Evolutionary conservation across 2,329 filamentous ascomycete genomes (phyloP).

Genomic region (Drechslerella dactyloides): DNA sequence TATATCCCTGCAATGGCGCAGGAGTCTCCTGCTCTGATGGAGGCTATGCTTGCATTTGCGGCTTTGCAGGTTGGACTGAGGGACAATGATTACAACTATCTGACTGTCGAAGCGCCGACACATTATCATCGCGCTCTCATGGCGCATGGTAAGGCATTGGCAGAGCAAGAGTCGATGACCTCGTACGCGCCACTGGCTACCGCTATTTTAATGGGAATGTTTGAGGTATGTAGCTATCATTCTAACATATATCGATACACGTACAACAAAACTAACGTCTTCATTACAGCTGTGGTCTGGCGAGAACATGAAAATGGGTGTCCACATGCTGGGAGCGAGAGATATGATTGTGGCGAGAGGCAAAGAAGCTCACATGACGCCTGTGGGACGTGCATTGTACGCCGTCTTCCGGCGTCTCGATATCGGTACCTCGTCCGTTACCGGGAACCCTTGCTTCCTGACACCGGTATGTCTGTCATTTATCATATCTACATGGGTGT

Average conservation of each 20-base stretch:
- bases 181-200: slow-evolving; percentile 53
- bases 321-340: slow-evolving; percentile 54
- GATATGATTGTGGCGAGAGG: slow-evolving; percentile 54
- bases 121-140: slow-evolving; percentile 53
- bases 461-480: slow-evolving; percentile 46
- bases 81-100: slow-evolving; percentile 50
- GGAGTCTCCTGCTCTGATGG: slow-evolving; percentile 54
- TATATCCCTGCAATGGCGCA: slow-evolving; percentile 55
- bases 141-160: slow-evolving; percentile 51
- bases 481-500: neutral
- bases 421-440: slow-evolving; percentile 53
- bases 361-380: slow-evolving; percentile 54
- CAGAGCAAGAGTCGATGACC: slow-evolving; percentile 43
- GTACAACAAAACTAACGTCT: slow-evolving; percentile 6
- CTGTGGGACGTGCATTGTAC: slow-evolving; percentile 53
- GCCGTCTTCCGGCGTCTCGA: slow-evolving; percentile 52
- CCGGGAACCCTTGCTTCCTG: slow-evolving; percentile 54
- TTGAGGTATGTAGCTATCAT: slow-evolving; percentile 48
- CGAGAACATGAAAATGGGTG: slow-evolving; percentile 55
- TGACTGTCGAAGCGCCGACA: slow-evolving; percentile 52
- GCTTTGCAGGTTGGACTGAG: slow-evolving; percentile 53
- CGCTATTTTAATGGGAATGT: slow-evolving; percentile 53
- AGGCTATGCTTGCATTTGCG: slow-evolving; percentile 53
- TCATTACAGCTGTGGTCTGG: slow-evolving; percentile 53
- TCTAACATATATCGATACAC: neutral